Evolutionary conservation across 2,329 filamentous ascomycete genomes (phyloP).

Genomic region (Hansfordia pulvinata): DNA sequence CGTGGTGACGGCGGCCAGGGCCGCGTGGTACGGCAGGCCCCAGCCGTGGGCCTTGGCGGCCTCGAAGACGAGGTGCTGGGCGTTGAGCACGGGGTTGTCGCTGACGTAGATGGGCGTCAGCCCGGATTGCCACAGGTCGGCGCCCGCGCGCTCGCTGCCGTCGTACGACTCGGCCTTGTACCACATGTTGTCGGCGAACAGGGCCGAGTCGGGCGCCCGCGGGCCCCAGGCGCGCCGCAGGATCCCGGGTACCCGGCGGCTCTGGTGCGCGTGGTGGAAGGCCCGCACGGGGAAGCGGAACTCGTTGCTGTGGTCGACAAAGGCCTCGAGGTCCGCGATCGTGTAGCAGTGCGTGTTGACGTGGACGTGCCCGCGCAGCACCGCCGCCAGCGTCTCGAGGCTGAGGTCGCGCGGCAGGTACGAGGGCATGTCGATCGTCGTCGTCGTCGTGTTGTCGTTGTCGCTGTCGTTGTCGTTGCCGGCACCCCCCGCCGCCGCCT

Average conservation of each 20-base stretch:
- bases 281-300: conserved; percentile 54
- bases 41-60: conserved; percentile 46
- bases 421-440: conserved; percentile 32
- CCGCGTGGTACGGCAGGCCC: conserved; percentile 46
- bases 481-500: too few relatives aligned
- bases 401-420: conserved; percentile 50
- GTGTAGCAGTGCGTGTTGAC: conserved; percentile 64
- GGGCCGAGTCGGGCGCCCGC: conserved; percentile 39
- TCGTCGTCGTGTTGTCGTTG: too few relatives aligned
- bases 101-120: conserved; percentile 56
- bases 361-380: conserved; percentile 52
- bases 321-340: conserved; percentile 53
- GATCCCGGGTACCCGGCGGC: conserved; percentile 52
- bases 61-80: conserved; percentile 56
- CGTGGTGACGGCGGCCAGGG: conserved; percentile 42
- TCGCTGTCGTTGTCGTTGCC: too few relatives aligned
- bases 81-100: conserved; percentile 57
- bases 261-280: conserved; percentile 59
- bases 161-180: conserved; percentile 57
- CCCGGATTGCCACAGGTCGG: conserved; percentile 49
- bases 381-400: conserved; percentile 50
- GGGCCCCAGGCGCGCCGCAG: conserved; percentile 42
- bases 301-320: conserved; percentile 58
- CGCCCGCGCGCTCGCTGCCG: conserved; percentile 52
- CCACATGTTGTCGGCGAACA: conserved; percentile 61